Evolutionary conservation across 2,329 filamentous ascomycete species (phyloP), one percentile per base, ranked within the genome.

Genomic region (Aspergillus transmontanensis): DNA sequence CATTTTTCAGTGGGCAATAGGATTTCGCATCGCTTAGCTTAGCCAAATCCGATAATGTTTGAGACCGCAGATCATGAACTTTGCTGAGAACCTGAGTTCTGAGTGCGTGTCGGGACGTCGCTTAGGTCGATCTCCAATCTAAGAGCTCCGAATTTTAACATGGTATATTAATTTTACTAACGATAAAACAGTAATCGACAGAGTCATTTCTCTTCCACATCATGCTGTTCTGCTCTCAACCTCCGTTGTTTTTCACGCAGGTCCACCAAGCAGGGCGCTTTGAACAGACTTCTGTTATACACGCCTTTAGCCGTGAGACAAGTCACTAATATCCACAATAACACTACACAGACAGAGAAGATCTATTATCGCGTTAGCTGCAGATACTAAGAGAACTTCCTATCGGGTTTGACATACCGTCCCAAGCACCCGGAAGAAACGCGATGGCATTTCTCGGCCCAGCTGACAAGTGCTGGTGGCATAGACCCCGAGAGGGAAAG

Each of bases 401-500:
- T 41, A 14, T 10, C 2, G 16, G 3, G 3, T 2, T 26, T 53
- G 30, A 70, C 71, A 30, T 68, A 78, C 72, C 16, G 84, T 86
- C 7, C 85, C 84, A 3, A 87, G 68, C 0, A 87, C 79, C 39
- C 76, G 78, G 70, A 87, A 87, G 70, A 88, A 87, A 14, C 71
- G 58, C 41, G 82, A 85, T 0, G 83, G 81, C 62, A 87, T 78
- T 61, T 86, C 82, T 28, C 79, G 74, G 0, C 82, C 84, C 32
- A 77, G 59, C 32, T 72, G 71, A n/a, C 74, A 72, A 3, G 75
- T 76, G 57, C 69, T 78, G 21, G 82, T 73, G 0, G 84, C 79
- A 69, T 82, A 86, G 0, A 86, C 84, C 1, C 85, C 85, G 0
- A 86, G 67, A 0, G 84, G 85, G 64, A 87, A 87, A 0, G 81